Base-by-base conservation (phyloP, 257 asterid species). In the Salvia rosmarinus region DNA sequence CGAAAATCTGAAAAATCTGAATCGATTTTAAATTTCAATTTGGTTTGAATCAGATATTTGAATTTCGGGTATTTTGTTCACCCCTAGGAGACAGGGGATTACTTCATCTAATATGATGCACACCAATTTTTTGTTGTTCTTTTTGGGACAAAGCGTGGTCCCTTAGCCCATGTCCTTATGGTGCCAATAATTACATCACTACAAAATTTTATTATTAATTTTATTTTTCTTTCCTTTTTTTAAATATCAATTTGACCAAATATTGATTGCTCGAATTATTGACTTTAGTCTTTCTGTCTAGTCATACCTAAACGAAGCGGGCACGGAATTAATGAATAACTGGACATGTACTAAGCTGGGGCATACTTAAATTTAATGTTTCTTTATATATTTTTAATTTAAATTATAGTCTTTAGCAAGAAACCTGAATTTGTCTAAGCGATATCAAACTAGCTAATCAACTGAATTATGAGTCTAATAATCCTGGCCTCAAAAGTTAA, bases 91-190 rank as follows among this genome's bases (percentile, higher is more conserved):
- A n/a, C n/a, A n/a, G n/a, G n/a, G n/a, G n/a, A n/a, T n/a, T n/a
- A n/a, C 63, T 46, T 65, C 12, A 66, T 21, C 32, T 66, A 66
- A 67, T 56, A 35, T 67, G 74, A 75, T 61, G 60, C 13, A 8
- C 10, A 37, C 44, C 67, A 46, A 23, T 76, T 60, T 35, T 59
- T 20, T n/a, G 80, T 63, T 55, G 63, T 72, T 51, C 78, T 78
- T 78, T 78, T 42, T 68, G 72, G 68, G 78, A 73, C 82, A 67
- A 73, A 56, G 69, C 72, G 54, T 67, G 82, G 70, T 32, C 78
- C 72, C 46, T 63, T 43, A 7, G 25, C 61, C 75, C 64, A 44
- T 60, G 34, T 60, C 49, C 10, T 7, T 12, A 44, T 70, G 20
- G 63, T 64, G 25, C 21, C 76, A 68, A 54, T 43, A 43, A 17